Base-by-base conservation (phyloP, 2,329 filamentous ascomycete genomes). In the Pestalotiopsis sp. region DNA sequence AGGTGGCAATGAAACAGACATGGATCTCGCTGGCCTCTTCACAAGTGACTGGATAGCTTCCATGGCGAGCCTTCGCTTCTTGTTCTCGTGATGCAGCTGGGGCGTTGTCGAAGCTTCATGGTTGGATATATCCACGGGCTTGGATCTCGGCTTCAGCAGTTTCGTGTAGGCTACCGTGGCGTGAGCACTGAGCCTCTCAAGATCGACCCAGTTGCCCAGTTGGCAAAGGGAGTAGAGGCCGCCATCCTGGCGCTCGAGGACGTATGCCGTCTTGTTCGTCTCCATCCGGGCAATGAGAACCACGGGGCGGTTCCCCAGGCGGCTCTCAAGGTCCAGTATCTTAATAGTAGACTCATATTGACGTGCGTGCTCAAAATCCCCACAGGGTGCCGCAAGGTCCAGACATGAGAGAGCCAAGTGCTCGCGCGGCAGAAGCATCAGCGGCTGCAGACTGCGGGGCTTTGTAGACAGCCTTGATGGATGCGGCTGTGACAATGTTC, bases 141-240 rank as follows among this genome's bases (percentile, higher is more conserved):
- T 72, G 63, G 78, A 70, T 60, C 79, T 74, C 64, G 77, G 74
- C 67, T 76, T 77, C 49, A 77, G 69, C 58, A 79, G 67, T 31
- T 76, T 73, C 31, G 74, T 74, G 69, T 79, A 84, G 14, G 81
- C 81, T 2, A 82, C 84, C 0, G 86, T 87, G 52, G 88, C 87
- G 52, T 83, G 78, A 12, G 78, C 76, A 27, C 80, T 79, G 36
- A 94, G 80, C 6, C 83, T 80, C 45, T 86, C 83, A 65, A 91
- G 76, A 70, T 90, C 86, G 25, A 92, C 84, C 91, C 91, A 93
- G 23, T 82, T 79, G 2, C 88, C 91, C 58, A 96, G 81, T 73
- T 87, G 90, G 78, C 91, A 94, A 31, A 93, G 77, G 12, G 88
- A 87, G 76, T 93, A 95, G 3, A 91, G 81, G 0, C 86, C 86